A percentile compares a stretch with the other conserved stretches of the same genome.
These are phyloP conservation scores for Metschnikowia chrysomelidarum DNA, from an alignment of 805 yeast species.

Conservation along the genomic window DNA sequence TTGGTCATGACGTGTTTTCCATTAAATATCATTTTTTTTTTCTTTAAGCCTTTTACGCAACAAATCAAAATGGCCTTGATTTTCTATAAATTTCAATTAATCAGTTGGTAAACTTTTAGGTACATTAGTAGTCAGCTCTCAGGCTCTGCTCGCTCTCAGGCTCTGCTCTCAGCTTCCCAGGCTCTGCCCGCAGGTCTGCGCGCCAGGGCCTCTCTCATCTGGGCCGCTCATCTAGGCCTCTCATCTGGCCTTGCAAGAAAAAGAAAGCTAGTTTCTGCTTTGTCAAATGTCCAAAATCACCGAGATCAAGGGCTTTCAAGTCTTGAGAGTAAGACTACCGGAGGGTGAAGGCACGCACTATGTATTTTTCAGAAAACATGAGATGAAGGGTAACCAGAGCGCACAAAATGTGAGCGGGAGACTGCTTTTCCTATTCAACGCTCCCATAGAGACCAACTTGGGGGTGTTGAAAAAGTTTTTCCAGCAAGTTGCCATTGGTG, in stretches of 20 bases:
- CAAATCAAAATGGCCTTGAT: no score
- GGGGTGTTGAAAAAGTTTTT: constrained; percentile 56
- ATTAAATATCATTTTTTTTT: no score
- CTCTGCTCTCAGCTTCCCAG: no score
- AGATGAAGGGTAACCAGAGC: constrained; percentile 33
- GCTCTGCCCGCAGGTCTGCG: constrained; percentile 6
- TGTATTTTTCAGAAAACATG: constrained; percentile 65
- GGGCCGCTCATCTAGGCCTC: not conserved
- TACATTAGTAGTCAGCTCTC: no score
- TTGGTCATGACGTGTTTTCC: no score
- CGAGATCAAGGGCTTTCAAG: constrained; percentile 58
- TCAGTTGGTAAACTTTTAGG: no score
- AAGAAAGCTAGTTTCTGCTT: not conserved
- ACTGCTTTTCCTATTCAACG: constrained; percentile 70
- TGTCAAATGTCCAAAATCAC: constrained; percentile 14
- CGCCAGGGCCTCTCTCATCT: not conserved
- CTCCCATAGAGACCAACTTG: constrained; percentile 62
- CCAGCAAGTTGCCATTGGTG: constrained; percentile 57
- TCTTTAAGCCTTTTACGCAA: no score
- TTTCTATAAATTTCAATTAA: no score
- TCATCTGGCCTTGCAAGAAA: constrained; percentile 4
- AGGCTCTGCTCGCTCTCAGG: no score
- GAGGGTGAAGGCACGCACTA: constrained; percentile 47
- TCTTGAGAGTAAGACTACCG: constrained; percentile 48
- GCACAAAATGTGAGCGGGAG: constrained; percentile 26